These are phyloP conservation scores for Chaetomium cochliodes DNA, from an alignment of 495 filamentous ascomycete genomes.

Conservation along the genomic window DNA sequence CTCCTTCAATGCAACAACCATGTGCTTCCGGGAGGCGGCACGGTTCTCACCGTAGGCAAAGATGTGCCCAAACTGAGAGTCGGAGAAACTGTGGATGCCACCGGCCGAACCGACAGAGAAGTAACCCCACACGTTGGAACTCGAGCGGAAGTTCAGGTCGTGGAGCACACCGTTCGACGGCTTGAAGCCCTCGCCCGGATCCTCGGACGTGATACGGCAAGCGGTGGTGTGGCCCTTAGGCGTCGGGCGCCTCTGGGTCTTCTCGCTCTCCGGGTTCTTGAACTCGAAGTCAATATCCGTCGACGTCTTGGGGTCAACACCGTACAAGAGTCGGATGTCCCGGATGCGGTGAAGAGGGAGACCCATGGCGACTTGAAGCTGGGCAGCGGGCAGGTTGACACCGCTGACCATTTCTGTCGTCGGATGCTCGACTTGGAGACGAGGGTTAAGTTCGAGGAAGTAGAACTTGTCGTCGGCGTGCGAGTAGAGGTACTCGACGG, in stretches of 20 bases:
- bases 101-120: conserved; percentile 97
- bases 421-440: conserved; percentile 98
- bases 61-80: conserved; percentile 99
- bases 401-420: conserved; percentile 99
- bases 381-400: conserved; percentile 94
- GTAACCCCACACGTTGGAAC: conserved; percentile 99
- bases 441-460: conserved; percentile 96
- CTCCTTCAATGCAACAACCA: conserved; percentile 98
- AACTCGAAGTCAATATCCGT: conserved; percentile 96
- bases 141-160: conserved; percentile 97
- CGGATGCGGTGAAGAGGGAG: conserved; percentile 91
- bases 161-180: conserved; percentile 98
- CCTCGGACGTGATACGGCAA: conserved; percentile 98
- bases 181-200: conserved; percentile 99
- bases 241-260: conserved; percentile 82
- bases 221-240: conserved; percentile 97
- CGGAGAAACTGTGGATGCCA: conserved; percentile 98
- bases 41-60: conserved; percentile 99
- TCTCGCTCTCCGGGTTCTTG: conserved; percentile 76
- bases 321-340: conserved; percentile 94
- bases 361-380: conserved; percentile 99
- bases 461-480: conserved; percentile 99
- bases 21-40: conserved; percentile 94
- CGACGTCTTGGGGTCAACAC: conserved; percentile 83
- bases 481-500: conserved; percentile 98